Evolutionary conservation across 2,329 filamentous ascomycete genomes (phyloP).

Genomic region (Sarocladium strictum): DNA sequence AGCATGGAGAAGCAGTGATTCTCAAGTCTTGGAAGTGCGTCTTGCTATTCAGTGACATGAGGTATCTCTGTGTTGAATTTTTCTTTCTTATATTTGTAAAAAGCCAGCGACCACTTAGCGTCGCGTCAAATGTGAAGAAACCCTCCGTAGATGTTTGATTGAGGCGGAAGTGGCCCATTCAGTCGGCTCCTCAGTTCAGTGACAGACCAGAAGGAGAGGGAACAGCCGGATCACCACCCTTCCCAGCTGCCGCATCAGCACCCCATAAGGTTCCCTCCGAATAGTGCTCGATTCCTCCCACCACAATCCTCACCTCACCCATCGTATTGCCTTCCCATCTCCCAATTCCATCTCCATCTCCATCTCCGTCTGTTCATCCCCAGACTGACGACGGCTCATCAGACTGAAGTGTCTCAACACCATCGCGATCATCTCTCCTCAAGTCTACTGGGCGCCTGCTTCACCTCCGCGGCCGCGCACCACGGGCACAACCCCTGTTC

Average conservation of each 20-base stretch:
- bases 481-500: not conserved
- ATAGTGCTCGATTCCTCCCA: not conserved
- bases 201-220: constrained; percentile 2
- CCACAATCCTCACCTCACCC: not conserved
- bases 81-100: too few relatives aligned
- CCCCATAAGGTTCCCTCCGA: not conserved
- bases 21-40: too few relatives aligned
- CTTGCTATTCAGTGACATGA: too few relatives aligned
- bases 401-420: not conserved
- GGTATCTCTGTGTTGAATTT: too few relatives aligned
- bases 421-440: constrained; percentile 2
- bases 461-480: not conserved
- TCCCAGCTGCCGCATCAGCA: not conserved
- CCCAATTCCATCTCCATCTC: not conserved
- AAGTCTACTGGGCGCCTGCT: not conserved
- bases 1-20: too few relatives aligned
- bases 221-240: not conserved
- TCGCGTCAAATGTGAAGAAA: too few relatives aligned
- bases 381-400: not conserved
- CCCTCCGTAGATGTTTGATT: too few relatives aligned
- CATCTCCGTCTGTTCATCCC: not conserved
- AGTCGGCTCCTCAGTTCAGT: not conserved
- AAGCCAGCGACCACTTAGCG: too few relatives aligned
- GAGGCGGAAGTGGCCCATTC: not conserved
- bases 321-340: not conserved